phyloP scores from a whole-genome alignment of 768 basidiomycete genomes.

The Cystobasidium onofrii region DNA sequence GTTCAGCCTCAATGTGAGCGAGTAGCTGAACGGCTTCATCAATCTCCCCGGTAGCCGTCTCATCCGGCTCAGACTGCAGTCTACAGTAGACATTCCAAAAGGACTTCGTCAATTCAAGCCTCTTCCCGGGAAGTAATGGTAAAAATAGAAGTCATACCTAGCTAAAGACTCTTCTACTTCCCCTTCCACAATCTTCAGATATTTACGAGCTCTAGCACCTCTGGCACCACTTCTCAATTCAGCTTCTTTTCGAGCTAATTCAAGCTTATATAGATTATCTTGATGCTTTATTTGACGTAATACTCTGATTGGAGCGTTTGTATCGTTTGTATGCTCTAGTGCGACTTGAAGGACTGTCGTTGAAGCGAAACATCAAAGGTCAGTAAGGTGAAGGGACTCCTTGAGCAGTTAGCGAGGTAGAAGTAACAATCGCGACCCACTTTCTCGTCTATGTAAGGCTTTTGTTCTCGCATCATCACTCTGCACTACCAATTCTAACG shows the following conservation, averaged over 20 bases:
- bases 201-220: conserved; percentile 50
- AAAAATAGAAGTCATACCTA: too few relatives aligned
- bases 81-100: too few relatives aligned
- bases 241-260: conserved; percentile 37
- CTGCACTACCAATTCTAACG: conserved; percentile 49
- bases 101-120: too few relatives aligned
- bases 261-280: conserved; percentile 29
- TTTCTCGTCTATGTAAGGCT: background rate
- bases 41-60: conserved; percentile 26
- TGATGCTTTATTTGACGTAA: conserved; percentile 5
- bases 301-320: background rate
- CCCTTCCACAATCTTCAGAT: conserved; percentile 51
- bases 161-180: conserved; percentile 46
- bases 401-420: too few relatives aligned
- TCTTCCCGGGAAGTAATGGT: too few relatives aligned
- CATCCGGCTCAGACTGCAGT: background rate
- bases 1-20: conserved; percentile 39
- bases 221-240: conserved; percentile 41
- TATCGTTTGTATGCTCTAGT: conserved; percentile 1
- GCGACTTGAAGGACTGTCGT: background rate
- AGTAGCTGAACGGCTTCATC: conserved; percentile 41
- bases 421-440: too few relatives aligned
- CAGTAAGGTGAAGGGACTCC: too few relatives aligned
- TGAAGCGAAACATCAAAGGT: background rate
- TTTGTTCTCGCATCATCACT: conserved; percentile 48